Evolutionary conservation across 2,329 filamentous ascomycete genomes (phyloP).

Genomic region (Pseudogymnoascus sp.): DNA sequence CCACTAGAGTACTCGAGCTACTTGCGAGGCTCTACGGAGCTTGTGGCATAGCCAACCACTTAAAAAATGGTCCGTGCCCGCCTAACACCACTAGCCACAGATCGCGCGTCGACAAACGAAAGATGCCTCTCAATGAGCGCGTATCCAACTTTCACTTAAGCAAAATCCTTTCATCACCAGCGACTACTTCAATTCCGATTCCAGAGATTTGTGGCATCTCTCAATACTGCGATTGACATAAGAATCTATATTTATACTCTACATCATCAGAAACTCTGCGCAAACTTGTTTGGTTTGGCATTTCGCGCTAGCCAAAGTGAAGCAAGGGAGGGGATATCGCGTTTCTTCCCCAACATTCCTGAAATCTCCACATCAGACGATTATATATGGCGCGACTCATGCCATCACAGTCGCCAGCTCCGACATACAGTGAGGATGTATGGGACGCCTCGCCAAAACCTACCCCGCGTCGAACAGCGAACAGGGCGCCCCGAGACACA

Average conservation of each 20-base stretch:
- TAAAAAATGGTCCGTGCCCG: background rate
- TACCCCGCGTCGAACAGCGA: slow-evolving; percentile 11
- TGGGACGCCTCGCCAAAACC: slow-evolving; percentile 26
- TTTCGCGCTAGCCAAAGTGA: background rate
- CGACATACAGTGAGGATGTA: slow-evolving; percentile 21
- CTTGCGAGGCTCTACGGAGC: background rate
- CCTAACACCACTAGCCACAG: slow-evolving; percentile 8
- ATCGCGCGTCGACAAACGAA: background rate
- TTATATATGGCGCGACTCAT: background rate
- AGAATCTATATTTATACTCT: background rate
- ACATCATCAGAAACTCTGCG: background rate
- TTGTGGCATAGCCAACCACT: background rate
- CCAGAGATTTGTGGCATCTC: background rate
- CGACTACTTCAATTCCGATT: background rate
- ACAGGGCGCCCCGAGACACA: slow-evolving; percentile 10
- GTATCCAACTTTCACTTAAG: background rate
- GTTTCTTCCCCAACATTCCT: slow-evolving; percentile 1
- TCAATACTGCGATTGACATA: background rate
- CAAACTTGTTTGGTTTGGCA: background rate
- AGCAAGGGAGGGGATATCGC: background rate
- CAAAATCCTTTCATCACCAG: background rate
- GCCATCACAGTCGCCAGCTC: slow-evolving; percentile 22
- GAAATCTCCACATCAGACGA: background rate
- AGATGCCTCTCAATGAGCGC: background rate
- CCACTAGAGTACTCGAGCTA: background rate